Evolutionary conservation across 768 basidiomycete species (phyloP).

Genomic region (Boletus coccyginus): DNA sequence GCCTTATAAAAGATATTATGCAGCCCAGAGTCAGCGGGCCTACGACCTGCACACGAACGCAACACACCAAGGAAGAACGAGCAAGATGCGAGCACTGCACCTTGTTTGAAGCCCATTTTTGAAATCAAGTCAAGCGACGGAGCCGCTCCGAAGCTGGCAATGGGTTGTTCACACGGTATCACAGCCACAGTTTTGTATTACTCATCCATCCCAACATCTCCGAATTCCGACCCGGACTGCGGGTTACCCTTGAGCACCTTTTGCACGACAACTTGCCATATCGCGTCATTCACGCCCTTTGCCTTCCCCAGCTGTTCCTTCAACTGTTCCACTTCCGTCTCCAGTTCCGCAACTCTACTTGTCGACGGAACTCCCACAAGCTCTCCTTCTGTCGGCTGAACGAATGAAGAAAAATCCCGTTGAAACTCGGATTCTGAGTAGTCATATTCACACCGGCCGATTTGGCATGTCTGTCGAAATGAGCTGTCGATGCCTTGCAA

Average conservation of each 20-base stretch:
- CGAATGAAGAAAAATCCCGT: conserved; percentile 65
- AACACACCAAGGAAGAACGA: conserved; percentile 85
- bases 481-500: not conserved
- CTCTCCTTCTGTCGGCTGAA: conserved; percentile 39
- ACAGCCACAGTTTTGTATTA: conserved; percentile 20
- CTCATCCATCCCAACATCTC: conserved; percentile 11
- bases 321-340: conserved; percentile 65
- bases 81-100: conserved; percentile 81
- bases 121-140: not conserved
- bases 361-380: conserved; percentile 41
- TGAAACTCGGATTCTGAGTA: conserved; percentile 58
- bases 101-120: conserved; percentile 84
- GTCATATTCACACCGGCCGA: conserved; percentile 22
- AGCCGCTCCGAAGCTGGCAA: not conserved
- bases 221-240: not conserved
- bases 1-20: conserved; percentile 39
- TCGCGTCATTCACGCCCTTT: conserved; percentile 87
- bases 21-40: conserved; percentile 1
- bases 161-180: conserved; percentile 16
- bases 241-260: conserved; percentile 39
- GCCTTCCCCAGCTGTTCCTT: conserved; percentile 75
- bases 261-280: conserved; percentile 88
- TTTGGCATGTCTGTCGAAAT: conserved; percentile 16
- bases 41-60: conserved; percentile 18
- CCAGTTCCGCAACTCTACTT: conserved; percentile 62